phyloP scores from a whole-genome alignment of 2,329 filamentous ascomycete species.

The Fusarium lateritium region DNA sequence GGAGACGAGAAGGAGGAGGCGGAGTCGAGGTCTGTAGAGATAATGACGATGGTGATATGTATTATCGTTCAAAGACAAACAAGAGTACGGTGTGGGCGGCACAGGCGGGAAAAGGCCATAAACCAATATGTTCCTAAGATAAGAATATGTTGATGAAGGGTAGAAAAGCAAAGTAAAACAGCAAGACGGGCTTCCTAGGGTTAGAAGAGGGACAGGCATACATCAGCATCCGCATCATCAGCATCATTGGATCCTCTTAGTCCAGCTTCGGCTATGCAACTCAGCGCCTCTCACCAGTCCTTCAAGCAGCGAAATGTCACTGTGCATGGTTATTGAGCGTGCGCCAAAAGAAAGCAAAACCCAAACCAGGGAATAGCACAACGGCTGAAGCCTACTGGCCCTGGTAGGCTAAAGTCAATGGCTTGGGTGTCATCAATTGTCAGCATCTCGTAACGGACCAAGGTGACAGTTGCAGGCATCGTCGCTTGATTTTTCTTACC shows the following conservation, averaged over 20 bases:
- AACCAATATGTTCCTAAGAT: conserved; percentile 12
- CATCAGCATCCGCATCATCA: conserved; percentile 31
- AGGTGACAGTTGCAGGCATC: background rate
- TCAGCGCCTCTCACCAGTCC: conserved; percentile 20
- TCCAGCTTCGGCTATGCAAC: conserved; percentile 28
- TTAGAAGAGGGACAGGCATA: background rate
- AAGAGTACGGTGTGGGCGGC: conserved; percentile 24
- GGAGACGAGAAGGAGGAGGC: conserved; percentile 16
- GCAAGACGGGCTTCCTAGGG: conserved; percentile 5
- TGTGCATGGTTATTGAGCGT: conserved; percentile 34
- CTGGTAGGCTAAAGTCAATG: conserved; percentile 31
- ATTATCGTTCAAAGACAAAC: conserved; percentile 1
- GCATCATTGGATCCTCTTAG: conserved; percentile 35
- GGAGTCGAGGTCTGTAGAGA: conserved; percentile 22
- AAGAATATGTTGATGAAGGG: conserved; percentile 20
- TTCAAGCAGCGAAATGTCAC: conserved; percentile 35
- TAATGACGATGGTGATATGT: conserved; percentile 29
- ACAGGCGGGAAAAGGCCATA: conserved; percentile 16
- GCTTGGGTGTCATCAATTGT: conserved; percentile 37
- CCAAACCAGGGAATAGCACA: conserved; percentile 31
- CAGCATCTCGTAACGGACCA: conserved; percentile 33
- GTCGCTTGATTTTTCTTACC: conserved; percentile 15
- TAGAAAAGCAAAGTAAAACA: conserved; percentile 8
- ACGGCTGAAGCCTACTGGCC: conserved; percentile 33
- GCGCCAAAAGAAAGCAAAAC: conserved; percentile 35